Evolutionary conservation across 2,329 filamentous ascomycete species (phyloP).

Genomic region (Hypomyces perniciosus): DNA sequence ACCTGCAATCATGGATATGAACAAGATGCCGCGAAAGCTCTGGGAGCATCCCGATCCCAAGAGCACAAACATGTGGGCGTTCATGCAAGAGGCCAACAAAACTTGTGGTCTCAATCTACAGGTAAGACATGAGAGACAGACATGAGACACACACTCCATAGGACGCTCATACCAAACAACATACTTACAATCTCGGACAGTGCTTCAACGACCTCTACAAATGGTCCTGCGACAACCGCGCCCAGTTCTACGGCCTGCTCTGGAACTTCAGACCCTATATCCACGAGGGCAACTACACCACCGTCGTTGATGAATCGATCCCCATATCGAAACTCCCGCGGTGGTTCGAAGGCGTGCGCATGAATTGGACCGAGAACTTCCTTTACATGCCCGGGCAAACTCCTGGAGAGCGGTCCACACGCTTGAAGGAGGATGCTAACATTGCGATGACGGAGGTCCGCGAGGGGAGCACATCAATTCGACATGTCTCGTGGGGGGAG

Average conservation of each 20-base stretch:
- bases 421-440: slow-evolving; percentile 63
- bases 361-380: slow-evolving; percentile 79
- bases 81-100: slow-evolving; percentile 60
- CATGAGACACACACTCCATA: too few species aligned
- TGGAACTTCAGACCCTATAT: slow-evolving; percentile 57
- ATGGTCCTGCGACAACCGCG: slow-evolving; percentile 58
- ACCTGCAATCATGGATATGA: slow-evolving; percentile 23
- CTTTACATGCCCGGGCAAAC: slow-evolving; percentile 53
- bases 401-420: slow-evolving; percentile 41
- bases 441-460: slow-evolving; percentile 68
- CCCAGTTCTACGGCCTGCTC: slow-evolving; percentile 59
- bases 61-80: slow-evolving; percentile 58
- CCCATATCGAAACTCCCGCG: slow-evolving; percentile 65
- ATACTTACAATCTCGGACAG: slow-evolving; percentile 16
- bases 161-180: not conserved
- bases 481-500: slow-evolving; percentile 60
- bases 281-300: slow-evolving; percentile 52
- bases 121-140: slow-evolving; percentile 37
- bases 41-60: slow-evolving; percentile 61
- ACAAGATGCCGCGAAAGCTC: slow-evolving; percentile 51
- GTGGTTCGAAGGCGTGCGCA: slow-evolving; percentile 68
- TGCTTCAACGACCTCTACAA: slow-evolving; percentile 64
- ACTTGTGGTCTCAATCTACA: slow-evolving; percentile 51
- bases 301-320: slow-evolving; percentile 61
- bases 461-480: slow-evolving; percentile 54